phyloP scores from a whole-genome alignment of 495 filamentous ascomycete genomes.

The Neurospora tetrasperma region DNA sequence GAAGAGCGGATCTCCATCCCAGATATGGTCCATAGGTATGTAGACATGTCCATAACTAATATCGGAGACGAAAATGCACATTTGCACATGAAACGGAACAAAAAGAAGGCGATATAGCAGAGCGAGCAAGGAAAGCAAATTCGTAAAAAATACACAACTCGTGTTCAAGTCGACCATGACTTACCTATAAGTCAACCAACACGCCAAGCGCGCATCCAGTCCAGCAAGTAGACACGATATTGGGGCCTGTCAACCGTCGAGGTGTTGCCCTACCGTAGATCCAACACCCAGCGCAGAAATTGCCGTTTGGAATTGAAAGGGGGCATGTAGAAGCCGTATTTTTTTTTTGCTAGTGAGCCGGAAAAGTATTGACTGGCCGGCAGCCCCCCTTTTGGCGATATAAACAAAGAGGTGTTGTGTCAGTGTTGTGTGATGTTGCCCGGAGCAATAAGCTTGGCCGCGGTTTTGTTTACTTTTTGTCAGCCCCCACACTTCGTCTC shows the following conservation, averaged over 20 bases:
- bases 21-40: too few relatives aligned
- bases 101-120: not conserved
- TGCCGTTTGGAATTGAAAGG: not conserved
- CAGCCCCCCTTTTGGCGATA: not conserved
- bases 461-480: not conserved
- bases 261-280: not conserved
- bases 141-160: not conserved
- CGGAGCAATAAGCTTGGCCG: not conserved
- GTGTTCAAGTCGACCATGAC: not conserved
- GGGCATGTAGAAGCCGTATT: not conserved
- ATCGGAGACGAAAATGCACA: not conserved
- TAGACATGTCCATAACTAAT: not conserved
- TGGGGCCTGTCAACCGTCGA: not conserved
- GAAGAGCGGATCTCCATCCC: not conserved
- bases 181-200: not conserved
- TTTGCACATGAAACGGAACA: not conserved
- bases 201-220: not conserved
- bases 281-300: not conserved
- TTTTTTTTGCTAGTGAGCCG: not conserved
- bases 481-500: not conserved
- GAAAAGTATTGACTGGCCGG: not conserved
- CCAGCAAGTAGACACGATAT: not conserved
- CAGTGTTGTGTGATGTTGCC: not conserved
- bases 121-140: not conserved
- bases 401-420: not conserved